Base-by-base conservation (phyloP, 2,329 filamentous ascomycete species). In the Exserohilum turcica region DNA sequence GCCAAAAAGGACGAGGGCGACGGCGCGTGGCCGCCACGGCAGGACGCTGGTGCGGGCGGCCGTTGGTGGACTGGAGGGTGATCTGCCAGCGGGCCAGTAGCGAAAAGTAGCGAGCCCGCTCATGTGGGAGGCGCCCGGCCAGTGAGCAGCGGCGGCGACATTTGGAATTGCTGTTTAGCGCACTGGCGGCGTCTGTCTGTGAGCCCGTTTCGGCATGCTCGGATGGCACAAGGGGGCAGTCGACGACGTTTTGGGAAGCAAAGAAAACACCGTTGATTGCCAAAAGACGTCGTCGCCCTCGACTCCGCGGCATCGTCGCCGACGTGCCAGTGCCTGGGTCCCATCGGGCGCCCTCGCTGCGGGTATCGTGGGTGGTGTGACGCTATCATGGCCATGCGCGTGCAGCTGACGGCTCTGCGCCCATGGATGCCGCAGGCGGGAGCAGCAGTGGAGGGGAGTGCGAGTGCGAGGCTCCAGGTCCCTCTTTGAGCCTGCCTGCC, bases 1-100 rank as follows among this genome's bases (percentile, higher is more conserved):
- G n/a, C n/a, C n/a, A n/a, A n/a, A n/a, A 24, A 7, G 21, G 7
- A 7, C 16, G 33, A 9, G 18, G 33, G 18, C 16, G n/a, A 31
- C 40, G 16, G 29, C 18, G 40, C 40, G 38, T 40, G 38, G 38
- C 38, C 38, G 40, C 16, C 16, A 21, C 40, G 13, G 40, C 16
- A 32, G 6, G 6, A 21, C 16, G 12, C 19, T n/a, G 40, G 40
- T 38, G 45, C 32, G 31, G 55, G 54, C 56, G 38, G 60, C 56
- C 60, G 60, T 63, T 61, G 54, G 46, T 57, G 54, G 54, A 51
- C 60, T 48, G 24, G 6, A 16, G 24, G 31, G 15, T 48, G 56
- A 65, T 65, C 56, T 58, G 51, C 60, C 52, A 57, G 53, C 52
- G 59, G 60, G 60, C 54, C 56, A 54, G 56, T 49, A 59, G 57